phyloP scores from a whole-genome alignment of 1,139 yeast species.

The Debaryomycetaceae sp. region DNA sequence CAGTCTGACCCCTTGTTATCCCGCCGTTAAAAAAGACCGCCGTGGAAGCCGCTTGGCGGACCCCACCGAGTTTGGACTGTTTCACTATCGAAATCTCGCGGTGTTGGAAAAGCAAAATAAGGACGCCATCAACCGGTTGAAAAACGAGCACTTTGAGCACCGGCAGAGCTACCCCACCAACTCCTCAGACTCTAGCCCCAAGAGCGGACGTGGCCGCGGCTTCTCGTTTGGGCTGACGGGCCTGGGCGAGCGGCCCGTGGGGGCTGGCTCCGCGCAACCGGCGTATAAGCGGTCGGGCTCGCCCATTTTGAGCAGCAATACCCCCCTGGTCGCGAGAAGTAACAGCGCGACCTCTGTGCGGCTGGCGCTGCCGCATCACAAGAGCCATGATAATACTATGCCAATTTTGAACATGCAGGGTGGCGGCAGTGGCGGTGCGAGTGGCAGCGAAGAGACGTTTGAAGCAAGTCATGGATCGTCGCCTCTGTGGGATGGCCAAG shows the following conservation, averaged over 20 bases:
- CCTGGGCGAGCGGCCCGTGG: slow-evolving; percentile 8
- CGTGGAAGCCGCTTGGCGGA: slow-evolving; percentile 65
- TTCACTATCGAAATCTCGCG: slow-evolving; percentile 78
- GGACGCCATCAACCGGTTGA: slow-evolving; percentile 79
- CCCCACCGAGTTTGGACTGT: slow-evolving; percentile 80
- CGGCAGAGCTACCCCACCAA: slow-evolving; percentile 32
- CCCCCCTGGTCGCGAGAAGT: slow-evolving; percentile 1
- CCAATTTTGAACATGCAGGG: slow-evolving; percentile 25
- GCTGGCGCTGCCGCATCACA: slow-evolving; percentile 21
- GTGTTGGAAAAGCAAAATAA: slow-evolving; percentile 90
- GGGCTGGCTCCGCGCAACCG: slow-evolving; percentile 19
- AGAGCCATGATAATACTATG: slow-evolving; percentile 20
- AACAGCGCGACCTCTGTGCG: slow-evolving; percentile 3
- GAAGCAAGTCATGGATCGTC: slow-evolving; percentile 2
- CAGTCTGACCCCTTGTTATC: slow-evolving; percentile 4
- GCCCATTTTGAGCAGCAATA: slow-evolving; percentile 6
- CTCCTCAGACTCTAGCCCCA: slow-evolving; percentile 31
- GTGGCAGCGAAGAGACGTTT: slow-evolving; percentile 9
- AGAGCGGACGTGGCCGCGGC: slow-evolving; percentile 24
- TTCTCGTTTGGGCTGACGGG: slow-evolving; percentile 15
- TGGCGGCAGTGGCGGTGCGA: slow-evolving; percentile 28
- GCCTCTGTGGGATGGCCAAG: not conserved
- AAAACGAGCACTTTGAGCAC: slow-evolving; percentile 67
- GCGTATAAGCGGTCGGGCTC: slow-evolving; percentile 21
- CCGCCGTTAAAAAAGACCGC: slow-evolving; percentile 42